Base-by-base conservation (phyloP, 179 eudicot species). In the Beta corolliflora region DNA sequence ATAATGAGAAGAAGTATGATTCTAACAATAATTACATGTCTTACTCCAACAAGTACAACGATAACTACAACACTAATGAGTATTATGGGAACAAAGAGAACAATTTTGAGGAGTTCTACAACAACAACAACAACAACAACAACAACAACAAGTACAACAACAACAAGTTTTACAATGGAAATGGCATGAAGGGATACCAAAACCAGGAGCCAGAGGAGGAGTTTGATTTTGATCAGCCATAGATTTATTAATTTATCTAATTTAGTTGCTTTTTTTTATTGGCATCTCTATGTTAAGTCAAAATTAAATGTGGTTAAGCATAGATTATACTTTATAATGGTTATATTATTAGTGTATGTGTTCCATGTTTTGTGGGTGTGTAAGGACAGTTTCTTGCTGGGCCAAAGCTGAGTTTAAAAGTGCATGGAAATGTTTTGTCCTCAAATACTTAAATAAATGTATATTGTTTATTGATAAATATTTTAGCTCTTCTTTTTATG, bases 141-240 rank as follows among this genome's bases (percentile, higher is more conserved):
- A 36, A 73, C 60, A 53, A 60, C 52, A 75, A 79, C 46, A 55
- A 18, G 29, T 46, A 61, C 58, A 59, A 73, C 60, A n/a, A 84
- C 79, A 70, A 73, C 84, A 73, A 60, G 2, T 48, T 60, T 29
- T 55, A 8, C 25, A 45, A 41, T 36, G 73, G 67, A 55, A 65
- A 82, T 46, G 78, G 44, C 29, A 79, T 75, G 82, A 61, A 75
- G 29, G 76, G 68, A 55, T 84, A 81, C 74, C 76, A 78, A 21
- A 75, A 64, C 81, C 77, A 71, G 19, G 55, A 58, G 31, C 59
- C 80, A 45, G 75, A 82, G 56, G 81, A 80, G 15, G 85, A 75
- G 83, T 85, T 85, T 46, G 85, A 79, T 21, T 79, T 71, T 48
- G 85, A 80, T 64, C 85, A 82, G 54, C 88, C 80, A 82, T 78